Evolutionary conservation across 495 filamentous ascomycete species (phyloP).

Genomic region (Hypoxylon intermedium): DNA sequence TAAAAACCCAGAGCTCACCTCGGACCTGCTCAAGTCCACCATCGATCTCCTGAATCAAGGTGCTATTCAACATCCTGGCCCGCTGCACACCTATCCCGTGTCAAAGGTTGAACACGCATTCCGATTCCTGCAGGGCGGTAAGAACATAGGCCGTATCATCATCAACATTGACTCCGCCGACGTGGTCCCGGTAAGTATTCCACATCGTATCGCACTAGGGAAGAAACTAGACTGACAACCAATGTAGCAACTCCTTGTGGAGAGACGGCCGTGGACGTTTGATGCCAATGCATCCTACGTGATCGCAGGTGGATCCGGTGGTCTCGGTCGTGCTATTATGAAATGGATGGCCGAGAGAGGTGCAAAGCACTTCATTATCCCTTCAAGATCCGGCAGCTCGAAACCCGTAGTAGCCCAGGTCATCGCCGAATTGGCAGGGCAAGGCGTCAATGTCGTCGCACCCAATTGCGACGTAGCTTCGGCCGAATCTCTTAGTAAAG

Average conservation of each 20-base stretch:
- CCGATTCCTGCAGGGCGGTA: conserved; percentile 57
- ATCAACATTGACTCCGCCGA: conserved; percentile 43
- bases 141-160: conserved; percentile 61
- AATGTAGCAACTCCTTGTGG: conserved; percentile 26
- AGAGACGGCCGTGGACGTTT: conserved; percentile 33
- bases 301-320: conserved; percentile 63
- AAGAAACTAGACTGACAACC: conserved; percentile 5
- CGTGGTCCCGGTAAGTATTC: conserved; percentile 39
- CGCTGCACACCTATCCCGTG: conserved; percentile 48
- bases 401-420: conserved; percentile 26
- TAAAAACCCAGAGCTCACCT: conserved; percentile 18
- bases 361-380: conserved; percentile 59
- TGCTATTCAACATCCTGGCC: conserved; percentile 33
- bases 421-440: conserved; percentile 31
- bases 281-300: conserved; percentile 57
- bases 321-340: conserved; percentile 62
- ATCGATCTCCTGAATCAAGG: conserved; percentile 32
- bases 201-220: background rate
- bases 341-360: conserved; percentile 62
- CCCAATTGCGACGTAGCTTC: conserved; percentile 51
- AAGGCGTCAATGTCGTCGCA: conserved; percentile 40
- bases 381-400: conserved; percentile 56
- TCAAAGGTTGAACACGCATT: conserved; percentile 59
- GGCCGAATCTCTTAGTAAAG: conserved; percentile 1
- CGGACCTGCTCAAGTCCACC: conserved; percentile 18